Evolutionary conservation across 2,329 filamentous ascomycete genomes (phyloP).

Genomic region (Fusarium decemcellulare): DNA sequence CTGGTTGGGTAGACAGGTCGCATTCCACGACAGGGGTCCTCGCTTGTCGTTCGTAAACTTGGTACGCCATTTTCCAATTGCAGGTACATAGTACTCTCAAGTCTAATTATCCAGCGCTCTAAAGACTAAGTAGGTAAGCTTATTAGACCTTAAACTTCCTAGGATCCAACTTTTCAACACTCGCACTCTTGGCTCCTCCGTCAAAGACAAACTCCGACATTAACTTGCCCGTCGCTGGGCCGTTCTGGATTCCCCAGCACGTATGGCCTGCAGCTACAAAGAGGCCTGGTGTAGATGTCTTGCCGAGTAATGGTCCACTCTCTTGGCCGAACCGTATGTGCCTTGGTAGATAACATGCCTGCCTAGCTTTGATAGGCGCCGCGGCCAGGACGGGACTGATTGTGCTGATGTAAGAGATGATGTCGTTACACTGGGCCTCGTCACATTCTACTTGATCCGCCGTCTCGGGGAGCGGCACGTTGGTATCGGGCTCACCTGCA

Average conservation of each 20-base stretch:
- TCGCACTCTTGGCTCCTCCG: conserved; percentile 76
- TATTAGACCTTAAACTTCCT: conserved; percentile 69
- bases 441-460: conserved; percentile 85
- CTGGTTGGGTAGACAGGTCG: no score
- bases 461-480: conserved; percentile 80
- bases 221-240: conserved; percentile 85
- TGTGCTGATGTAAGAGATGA: conserved; percentile 81
- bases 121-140: neutral
- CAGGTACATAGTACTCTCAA: neutral
- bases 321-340: conserved; percentile 74
- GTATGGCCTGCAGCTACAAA: conserved; percentile 92
- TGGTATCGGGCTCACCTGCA: conserved; percentile 80
- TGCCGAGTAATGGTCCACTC: conserved; percentile 81
- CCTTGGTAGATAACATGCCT: conserved; percentile 94
- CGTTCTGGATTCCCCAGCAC: conserved; percentile 99
- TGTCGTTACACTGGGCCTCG: conserved; percentile 83
- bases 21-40: no score
- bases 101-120: neutral
- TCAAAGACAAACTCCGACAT: conserved; percentile 87
- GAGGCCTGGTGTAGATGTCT: conserved; percentile 79
- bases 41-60: no score
- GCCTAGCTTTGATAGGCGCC: conserved; percentile 79
- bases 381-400: conserved; percentile 77
- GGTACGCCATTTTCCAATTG: neutral
- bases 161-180: conserved; percentile 77